Percentiles rank a stretch among this genome's conserved stretches.
phyloP scores from a whole-genome alignment of 1,139 yeast species.

The Hanseniaspora sp. region DNA sequence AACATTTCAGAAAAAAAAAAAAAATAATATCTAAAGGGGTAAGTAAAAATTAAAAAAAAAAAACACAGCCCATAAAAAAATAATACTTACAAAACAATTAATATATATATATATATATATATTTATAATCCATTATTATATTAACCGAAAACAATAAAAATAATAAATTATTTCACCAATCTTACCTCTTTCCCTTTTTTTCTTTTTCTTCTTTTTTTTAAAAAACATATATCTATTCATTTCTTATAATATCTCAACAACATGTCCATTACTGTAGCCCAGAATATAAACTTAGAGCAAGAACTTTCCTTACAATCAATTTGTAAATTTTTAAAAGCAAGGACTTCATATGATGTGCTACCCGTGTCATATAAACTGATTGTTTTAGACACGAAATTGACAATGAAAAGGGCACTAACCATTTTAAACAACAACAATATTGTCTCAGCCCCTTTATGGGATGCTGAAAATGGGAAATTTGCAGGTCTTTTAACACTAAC shows the following conservation, averaged over 20 bases:
- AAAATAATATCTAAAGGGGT: background rate
- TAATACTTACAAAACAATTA: too few relatives aligned
- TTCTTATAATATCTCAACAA: background rate
- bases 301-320: conserved; percentile 64
- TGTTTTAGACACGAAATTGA: conserved; percentile 81
- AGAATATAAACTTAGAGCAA: conserved; percentile 40
- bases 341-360: conserved; percentile 89
- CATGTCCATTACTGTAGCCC: conserved; percentile 20
- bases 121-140: too few relatives aligned
- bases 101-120: too few relatives aligned
- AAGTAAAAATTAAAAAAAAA: too few relatives aligned
- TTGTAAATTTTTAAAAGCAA: conserved; percentile 70
- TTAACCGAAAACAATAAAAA: too few relatives aligned
- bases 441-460: conserved; percentile 96
- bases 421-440: conserved; percentile 85
- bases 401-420: conserved; percentile 83
- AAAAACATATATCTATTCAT: background rate
- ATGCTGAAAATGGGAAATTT: conserved; percentile 73
- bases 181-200: too few relatives aligned
- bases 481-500: conserved; percentile 89
- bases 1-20: background rate
- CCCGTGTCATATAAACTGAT: conserved; percentile 91
- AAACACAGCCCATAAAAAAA: too few relatives aligned
- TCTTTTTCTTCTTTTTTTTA: too few relatives aligned
- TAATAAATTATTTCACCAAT: too few relatives aligned